These are phyloP conservation scores for Trichophaea hybrida DNA, from an alignment of 2,329 filamentous ascomycete species.

Conservation along the genomic window DNA sequence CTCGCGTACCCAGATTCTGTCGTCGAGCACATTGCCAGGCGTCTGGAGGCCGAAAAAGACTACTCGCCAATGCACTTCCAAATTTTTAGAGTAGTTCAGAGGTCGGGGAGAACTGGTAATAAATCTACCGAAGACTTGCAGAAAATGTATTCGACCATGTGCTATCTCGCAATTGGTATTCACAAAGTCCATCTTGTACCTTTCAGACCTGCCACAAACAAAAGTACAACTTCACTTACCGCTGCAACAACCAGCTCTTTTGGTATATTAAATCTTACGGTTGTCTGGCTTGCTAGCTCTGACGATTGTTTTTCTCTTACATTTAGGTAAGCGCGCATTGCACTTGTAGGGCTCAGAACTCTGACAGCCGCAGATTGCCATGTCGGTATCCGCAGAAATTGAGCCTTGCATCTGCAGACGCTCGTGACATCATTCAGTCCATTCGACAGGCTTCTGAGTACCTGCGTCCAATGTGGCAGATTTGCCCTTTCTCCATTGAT, in stretches of 20 bases:
- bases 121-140: conserved; percentile 51
- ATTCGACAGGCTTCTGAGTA: conserved; percentile 48
- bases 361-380: conserved; percentile 15
- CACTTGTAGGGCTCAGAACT: neutral
- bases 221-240: conserved; percentile 33
- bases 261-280: conserved; percentile 48
- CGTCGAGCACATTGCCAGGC: conserved; percentile 46
- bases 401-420: conserved; percentile 49
- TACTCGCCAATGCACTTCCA: conserved; percentile 54
- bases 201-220: conserved; percentile 42
- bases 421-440: conserved; percentile 48
- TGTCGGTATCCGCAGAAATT: conserved; percentile 32
- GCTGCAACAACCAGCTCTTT: conserved; percentile 39
- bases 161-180: conserved; percentile 53
- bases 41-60: conserved; percentile 51
- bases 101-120: conserved; percentile 35
- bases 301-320: conserved; percentile 54
- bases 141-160: conserved; percentile 49
- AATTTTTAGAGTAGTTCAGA: conserved; percentile 55
- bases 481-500: conserved; percentile 47
- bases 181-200: conserved; percentile 56
- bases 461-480: conserved; percentile 50
- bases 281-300: conserved; percentile 43
- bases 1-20: conserved; percentile 18
- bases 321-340: conserved; percentile 37